A percentile compares a stretch with the other conserved stretches of the same genome.
Evolutionary conservation across 2,329 filamentous ascomycete species (phyloP).

Genomic region (Reticulascus tulasneorum): DNA sequence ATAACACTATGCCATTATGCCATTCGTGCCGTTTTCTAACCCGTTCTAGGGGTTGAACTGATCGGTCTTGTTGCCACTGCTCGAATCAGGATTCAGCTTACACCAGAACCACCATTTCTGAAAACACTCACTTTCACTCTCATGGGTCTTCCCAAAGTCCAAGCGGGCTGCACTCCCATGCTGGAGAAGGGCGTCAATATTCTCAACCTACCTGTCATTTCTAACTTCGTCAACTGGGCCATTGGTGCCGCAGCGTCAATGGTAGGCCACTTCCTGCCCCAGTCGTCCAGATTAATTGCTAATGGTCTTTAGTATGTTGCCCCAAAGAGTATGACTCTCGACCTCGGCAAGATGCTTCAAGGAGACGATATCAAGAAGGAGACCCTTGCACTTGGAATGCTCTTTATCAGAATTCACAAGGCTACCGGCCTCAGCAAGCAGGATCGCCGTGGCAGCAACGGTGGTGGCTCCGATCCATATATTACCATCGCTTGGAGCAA

Average conservation of each 20-base stretch:
- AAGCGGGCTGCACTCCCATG: conserved; percentile 88
- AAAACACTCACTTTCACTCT: conserved; percentile 90
- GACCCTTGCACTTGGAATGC: conserved; percentile 76
- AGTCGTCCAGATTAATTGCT: not conserved
- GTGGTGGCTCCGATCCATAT: conserved; percentile 90
- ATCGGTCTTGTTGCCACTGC: conserved; percentile 68
- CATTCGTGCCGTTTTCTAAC: conserved; percentile 50
- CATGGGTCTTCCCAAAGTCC: conserved; percentile 88
- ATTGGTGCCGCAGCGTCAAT: conserved; percentile 82
- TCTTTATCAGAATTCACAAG: conserved; percentile 89
- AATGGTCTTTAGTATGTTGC: conserved; percentile 62
- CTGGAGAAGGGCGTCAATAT: conserved; percentile 87
- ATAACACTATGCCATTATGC: not conserved
- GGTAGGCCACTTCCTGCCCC: conserved; percentile 17
- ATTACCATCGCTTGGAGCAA: conserved; percentile 94
- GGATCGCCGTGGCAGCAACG: conserved; percentile 73
- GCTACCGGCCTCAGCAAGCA: conserved; percentile 88
- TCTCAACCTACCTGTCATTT: conserved; percentile 86
- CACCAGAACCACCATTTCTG: conserved; percentile 85
- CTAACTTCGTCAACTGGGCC: conserved; percentile 94
- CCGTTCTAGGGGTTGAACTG: conserved; percentile 59
- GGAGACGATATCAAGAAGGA: conserved; percentile 93
- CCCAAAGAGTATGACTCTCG: conserved; percentile 88
- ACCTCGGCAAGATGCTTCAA: conserved; percentile 84
- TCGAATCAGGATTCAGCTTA: conserved; percentile 66